Percentiles rank a stretch among this genome's conserved stretches.
phyloP scores from a whole-genome alignment of 345 rosid genomes.

The Boechera stricta region DNA sequence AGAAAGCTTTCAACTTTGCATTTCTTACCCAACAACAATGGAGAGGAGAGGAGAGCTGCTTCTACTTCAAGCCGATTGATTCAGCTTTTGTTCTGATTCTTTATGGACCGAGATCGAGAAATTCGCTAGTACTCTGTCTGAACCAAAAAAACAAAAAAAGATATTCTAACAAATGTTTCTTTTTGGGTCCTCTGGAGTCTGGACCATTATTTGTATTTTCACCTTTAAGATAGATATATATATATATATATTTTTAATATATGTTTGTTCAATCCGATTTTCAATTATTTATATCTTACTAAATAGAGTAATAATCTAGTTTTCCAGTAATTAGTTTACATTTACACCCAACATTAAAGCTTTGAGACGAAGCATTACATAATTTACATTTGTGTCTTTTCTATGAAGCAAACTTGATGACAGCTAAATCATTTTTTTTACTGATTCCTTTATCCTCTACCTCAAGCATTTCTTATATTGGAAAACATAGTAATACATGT shows the following conservation, averaged over 20 bases:
- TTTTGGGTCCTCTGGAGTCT: conserved; percentile 11
- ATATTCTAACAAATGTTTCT: neutral
- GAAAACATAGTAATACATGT: neutral
- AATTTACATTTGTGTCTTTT: conserved; percentile 25
- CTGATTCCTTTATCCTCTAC: conserved; percentile 9
- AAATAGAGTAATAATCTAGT: neutral
- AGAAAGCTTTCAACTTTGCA: conserved; percentile 20
- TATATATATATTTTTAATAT: neutral
- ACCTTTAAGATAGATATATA: neutral
- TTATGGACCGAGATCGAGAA: conserved; percentile 26
- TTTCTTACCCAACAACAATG: conserved; percentile 33
- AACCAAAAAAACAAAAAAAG: neutral
- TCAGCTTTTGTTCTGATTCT: conserved; percentile 17
- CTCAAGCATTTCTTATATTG: conserved; percentile 12
- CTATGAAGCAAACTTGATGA: conserved; percentile 42
- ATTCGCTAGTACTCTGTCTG: neutral
- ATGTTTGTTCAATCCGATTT: neutral
- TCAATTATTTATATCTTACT: too few species aligned
- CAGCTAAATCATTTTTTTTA: neutral
- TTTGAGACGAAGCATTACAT: conserved; percentile 35
- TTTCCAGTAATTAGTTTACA: too few species aligned
- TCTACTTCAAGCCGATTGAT: conserved; percentile 17
- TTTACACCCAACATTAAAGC: neutral
- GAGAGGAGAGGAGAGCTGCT: conserved; percentile 24
- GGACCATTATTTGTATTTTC: neutral